Percentiles rank a stretch among this genome's conserved stretches.
Conservation (phyloP, 1,139 yeast genomes). For the Taphrina confusa region DNA sequence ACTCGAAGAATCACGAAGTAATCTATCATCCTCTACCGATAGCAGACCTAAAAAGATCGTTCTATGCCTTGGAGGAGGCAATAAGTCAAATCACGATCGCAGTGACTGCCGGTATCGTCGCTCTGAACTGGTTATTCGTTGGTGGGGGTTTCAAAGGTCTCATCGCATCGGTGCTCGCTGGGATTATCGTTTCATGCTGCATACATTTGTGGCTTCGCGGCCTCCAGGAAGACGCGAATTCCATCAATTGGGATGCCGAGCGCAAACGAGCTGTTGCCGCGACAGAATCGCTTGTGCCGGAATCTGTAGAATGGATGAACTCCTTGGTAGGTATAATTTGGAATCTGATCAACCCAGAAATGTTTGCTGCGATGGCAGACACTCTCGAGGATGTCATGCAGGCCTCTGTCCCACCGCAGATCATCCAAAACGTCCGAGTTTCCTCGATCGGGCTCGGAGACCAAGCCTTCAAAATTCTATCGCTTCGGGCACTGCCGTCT, state of each 20-base stretch:
- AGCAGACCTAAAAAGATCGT: constrained; percentile 27
- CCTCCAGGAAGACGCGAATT: constrained; percentile 31
- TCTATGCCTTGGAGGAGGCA: constrained; percentile 28
- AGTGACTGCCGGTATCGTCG: constrained; percentile 16
- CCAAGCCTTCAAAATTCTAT: constrained; percentile 35
- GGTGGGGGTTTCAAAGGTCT: constrained; percentile 31
- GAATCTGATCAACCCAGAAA: constrained; percentile 36
- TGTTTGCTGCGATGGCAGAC: constrained; percentile 34
- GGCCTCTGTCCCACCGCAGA: constrained; percentile 34
- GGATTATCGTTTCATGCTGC: constrained; percentile 30
- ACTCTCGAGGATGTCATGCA: constrained; percentile 37
- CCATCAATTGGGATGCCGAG: constrained; percentile 35
- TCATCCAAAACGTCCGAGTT: constrained; percentile 34
- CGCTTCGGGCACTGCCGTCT: constrained; percentile 33
- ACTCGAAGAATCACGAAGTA: constrained; percentile 30
- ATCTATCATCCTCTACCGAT: constrained; percentile 35
- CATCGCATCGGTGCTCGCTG: constrained; percentile 23
- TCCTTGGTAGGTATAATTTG: constrained; percentile 30
- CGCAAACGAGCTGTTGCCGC: constrained; percentile 34
- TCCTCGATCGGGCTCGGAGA: constrained; percentile 33
- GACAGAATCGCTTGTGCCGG: constrained; percentile 35
- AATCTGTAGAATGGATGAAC: constrained; percentile 37
- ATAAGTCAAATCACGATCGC: constrained; percentile 23
- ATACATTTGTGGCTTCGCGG: constrained; percentile 33
- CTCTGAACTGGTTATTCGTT: constrained; percentile 25